A percentile compares a stretch with the other conserved stretches of the same genome.
These are phyloP conservation scores for Cyberlindnera galapagoensis DNA, from an alignment of 805 yeast species.

Conservation along the genomic window DNA sequence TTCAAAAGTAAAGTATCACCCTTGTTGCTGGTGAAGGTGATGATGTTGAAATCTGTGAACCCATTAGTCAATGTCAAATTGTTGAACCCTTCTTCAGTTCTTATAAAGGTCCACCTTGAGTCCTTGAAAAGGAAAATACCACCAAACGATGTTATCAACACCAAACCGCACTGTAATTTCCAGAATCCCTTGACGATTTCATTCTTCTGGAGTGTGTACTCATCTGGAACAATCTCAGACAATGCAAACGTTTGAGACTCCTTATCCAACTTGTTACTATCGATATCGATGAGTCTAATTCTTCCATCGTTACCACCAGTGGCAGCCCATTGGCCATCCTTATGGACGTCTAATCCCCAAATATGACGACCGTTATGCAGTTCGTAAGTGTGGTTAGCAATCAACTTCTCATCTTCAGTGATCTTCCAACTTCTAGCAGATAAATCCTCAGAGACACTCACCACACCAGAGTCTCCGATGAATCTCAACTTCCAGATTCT, in stretches of 20 bases:
- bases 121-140: slow-evolving; percentile 31
- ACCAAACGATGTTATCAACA: slow-evolving; percentile 58
- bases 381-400: slow-evolving; percentile 39
- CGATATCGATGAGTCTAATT: slow-evolving; percentile 54
- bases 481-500: slow-evolving; percentile 84
- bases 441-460: slow-evolving; percentile 84
- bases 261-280: slow-evolving; percentile 26
- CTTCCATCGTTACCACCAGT: slow-evolving; percentile 96
- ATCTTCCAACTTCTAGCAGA: slow-evolving; percentile 75
- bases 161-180: slow-evolving; percentile 38
- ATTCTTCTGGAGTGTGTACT: slow-evolving; percentile 28
- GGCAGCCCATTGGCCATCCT: slow-evolving; percentile 42
- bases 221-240: slow-evolving; percentile 28
- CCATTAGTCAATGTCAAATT: slow-evolving; percentile 40
- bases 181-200: slow-evolving; percentile 60
- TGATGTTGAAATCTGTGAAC: slow-evolving; percentile 28
- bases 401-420: slow-evolving; percentile 18
- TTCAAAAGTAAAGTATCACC: slow-evolving; percentile 40
- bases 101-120: slow-evolving; percentile 25
- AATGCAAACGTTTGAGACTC: slow-evolving; percentile 26
- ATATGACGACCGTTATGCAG: slow-evolving; percentile 81
- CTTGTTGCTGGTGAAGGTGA: slow-evolving; percentile 28
- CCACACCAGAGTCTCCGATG: slow-evolving; percentile 33
- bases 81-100: slow-evolving; percentile 23
- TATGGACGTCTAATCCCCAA: slow-evolving; percentile 69